Percentiles rank a stretch among this genome's conserved stretches.
phyloP scores from a whole-genome alignment of 176 grass and related monocot species.

The Oryza australiensis region DNA sequence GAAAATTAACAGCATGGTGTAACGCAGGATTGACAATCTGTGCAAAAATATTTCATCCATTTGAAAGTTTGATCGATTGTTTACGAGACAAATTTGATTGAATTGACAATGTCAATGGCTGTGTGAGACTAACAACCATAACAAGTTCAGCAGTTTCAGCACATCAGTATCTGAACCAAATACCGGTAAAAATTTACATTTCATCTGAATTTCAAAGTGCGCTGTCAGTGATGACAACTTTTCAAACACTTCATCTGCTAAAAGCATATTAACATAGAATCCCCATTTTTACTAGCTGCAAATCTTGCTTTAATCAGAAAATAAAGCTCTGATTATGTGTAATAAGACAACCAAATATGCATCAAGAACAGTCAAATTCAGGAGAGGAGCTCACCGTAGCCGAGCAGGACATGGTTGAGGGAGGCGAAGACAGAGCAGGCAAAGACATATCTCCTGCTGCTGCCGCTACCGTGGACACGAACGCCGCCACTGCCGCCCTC shows the following conservation, averaged over 20 bases:
- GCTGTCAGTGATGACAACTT: too few relatives aligned
- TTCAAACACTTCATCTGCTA: too few relatives aligned
- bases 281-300: not conserved
- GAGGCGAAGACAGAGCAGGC: slow-evolving; percentile 88
- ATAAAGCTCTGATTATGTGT: not conserved
- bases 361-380: not conserved
- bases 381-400: slow-evolving; percentile 62
- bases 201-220: not conserved
- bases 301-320: not conserved
- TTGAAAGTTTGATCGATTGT: not conserved
- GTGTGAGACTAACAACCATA: not conserved
- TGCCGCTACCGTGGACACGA: not conserved
- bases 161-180: too few relatives aligned
- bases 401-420: slow-evolving; percentile 82
- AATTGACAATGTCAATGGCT: not conserved
- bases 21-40: too few relatives aligned
- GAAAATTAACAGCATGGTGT: not conserved
- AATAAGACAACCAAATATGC: not conserved
- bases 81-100: not conserved
- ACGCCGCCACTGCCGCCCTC: slow-evolving; percentile 3
- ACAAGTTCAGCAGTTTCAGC: not conserved
- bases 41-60: not conserved
- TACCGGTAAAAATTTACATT: too few relatives aligned
- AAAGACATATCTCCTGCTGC: slow-evolving; percentile 61
- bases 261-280: too few relatives aligned